Evolutionary conservation across 352 stramenopile species (phyloP), one percentile per base, ranked within the genome.

Genomic region (Globisporangium middletonii): DNA sequence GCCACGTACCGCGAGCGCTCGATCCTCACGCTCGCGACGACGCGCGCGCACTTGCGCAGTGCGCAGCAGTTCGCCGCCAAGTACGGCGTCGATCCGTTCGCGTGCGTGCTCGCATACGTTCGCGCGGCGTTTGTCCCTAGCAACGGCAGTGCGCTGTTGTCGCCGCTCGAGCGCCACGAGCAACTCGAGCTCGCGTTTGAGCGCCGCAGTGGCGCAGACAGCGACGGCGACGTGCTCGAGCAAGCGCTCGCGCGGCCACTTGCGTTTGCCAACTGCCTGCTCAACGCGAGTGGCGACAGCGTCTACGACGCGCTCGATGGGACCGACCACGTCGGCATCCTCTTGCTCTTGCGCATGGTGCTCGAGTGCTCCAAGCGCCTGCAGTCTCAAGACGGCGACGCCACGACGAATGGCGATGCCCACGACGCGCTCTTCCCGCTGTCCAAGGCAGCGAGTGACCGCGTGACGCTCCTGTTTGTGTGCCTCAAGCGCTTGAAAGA

Each of bases 401-500:
- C 9, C 41, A 45, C 6, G 4, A 19, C 11, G 13, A n/a, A 45
- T 45, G 15, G 41, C 41, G 4, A 45, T 45, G 41, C 13, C 38
- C 23, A 23, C 23, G 23, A 23, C 23, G 23, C 68, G 56, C 53
- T 71, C 11, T 82, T 90, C 26, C 78, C 80, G 12, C 41, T 92
- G 18, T 50, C 69, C 0, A 88, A 91, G 46, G 51, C 60, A 15
- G 72, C 70, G 12, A 75, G 49, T 15, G 77, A 90, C 54, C 78
- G 79, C 27, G 63, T 86, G 16, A 84, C 78, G 4, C 59, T 92
- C 5, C 49, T 92, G 19, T 89, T 92, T 52, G 79, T 90, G 80
- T 92, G 83, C 37, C 53, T 90, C 30, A 92, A 92, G 55, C 82
- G 83, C 2, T 51, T 90, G 2, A 89, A 85, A 55, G 78, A 89